A percentile compares a stretch with the other conserved stretches of the same genome.
Evolutionary conservation across 345 rosid species (phyloP).

Genomic region (Pugionium cornutum): DNA sequence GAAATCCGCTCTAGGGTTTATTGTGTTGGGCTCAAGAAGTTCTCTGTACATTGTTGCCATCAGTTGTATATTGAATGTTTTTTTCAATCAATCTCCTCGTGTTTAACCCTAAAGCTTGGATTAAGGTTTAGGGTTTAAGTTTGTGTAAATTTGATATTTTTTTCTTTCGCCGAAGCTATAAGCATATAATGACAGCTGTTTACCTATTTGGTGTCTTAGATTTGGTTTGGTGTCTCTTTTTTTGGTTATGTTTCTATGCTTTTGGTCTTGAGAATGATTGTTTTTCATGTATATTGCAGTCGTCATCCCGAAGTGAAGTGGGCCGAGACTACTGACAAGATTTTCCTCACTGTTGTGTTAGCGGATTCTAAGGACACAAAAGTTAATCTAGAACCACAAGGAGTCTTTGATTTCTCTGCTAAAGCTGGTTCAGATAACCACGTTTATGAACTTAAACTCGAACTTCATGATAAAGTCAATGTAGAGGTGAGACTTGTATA

Average conservation of each 20-base stretch:
- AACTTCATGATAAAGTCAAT: constrained; percentile 79
- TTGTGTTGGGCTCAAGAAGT: neutral
- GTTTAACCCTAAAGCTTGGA: neutral
- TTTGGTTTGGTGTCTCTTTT: constrained; percentile 11
- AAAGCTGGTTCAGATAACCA: constrained; percentile 65
- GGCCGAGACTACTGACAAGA: constrained; percentile 78
- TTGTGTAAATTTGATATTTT: neutral
- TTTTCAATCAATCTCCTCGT: neutral
- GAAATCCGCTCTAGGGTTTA: constrained; percentile 23
- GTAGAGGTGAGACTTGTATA: constrained; percentile 58
- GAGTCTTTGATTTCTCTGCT: constrained; percentile 69
- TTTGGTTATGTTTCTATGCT: neutral
- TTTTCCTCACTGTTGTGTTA: constrained; percentile 64
- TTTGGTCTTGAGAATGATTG: constrained; percentile 2
- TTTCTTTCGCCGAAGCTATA: neutral
- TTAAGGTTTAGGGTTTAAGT: constrained; percentile 26
- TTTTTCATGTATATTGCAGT: constrained; percentile 40
- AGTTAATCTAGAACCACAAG: constrained; percentile 73
- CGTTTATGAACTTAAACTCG: constrained; percentile 64
- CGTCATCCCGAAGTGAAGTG: constrained; percentile 88
- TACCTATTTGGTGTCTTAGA: neutral
- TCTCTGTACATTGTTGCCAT: neutral
- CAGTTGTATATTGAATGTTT: no score
- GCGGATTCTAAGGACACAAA: constrained; percentile 75
- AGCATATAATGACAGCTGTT: neutral